Conservation (phyloP, 768 basidiomycete genomes). For the Tricholoma flavovirens region DNA sequence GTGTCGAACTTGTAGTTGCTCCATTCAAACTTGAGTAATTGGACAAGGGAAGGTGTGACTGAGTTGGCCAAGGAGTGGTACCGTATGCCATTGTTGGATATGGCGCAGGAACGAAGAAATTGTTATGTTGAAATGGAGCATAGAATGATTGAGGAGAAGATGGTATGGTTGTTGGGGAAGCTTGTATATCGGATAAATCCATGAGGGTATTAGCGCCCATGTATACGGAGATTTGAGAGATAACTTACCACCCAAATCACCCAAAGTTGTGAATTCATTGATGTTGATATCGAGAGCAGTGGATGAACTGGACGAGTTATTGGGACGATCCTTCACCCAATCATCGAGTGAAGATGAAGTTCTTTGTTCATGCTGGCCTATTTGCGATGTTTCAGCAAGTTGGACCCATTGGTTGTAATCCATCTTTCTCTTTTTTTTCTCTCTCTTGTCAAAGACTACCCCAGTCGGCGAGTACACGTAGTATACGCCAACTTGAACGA, state of each 20-base stretch:
- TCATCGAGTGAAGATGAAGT: conserved; percentile 29
- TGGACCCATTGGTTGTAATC: conserved; percentile 43
- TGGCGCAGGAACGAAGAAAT: conserved; percentile 39
- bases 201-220: conserved; percentile 1
- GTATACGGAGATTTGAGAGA: neutral
- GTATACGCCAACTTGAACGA: neutral
- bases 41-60: conserved; percentile 52
- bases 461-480: conserved; percentile 6
- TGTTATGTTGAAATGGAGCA: conserved; percentile 33
- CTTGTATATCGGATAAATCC: conserved; percentile 9
- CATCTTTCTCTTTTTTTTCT: conserved; percentile 32
- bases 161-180: conserved; percentile 32
- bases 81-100: conserved; percentile 54
- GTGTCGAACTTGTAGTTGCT: conserved; percentile 48
- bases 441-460: conserved; percentile 24
- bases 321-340: conserved; percentile 41
- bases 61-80: conserved; percentile 37
- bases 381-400: conserved; percentile 28
- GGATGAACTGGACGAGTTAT: conserved; percentile 6
- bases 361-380: conserved; percentile 21
- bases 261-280: conserved; percentile 36
- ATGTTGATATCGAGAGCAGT: conserved; percentile 26
- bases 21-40: conserved; percentile 76
- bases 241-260: conserved; percentile 36
- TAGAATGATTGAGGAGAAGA: conserved; percentile 37